Evolutionary conservation across 371 early-diverging fungal species (phyloP).

Genomic region (Syncephalastrum racemosum): DNA sequence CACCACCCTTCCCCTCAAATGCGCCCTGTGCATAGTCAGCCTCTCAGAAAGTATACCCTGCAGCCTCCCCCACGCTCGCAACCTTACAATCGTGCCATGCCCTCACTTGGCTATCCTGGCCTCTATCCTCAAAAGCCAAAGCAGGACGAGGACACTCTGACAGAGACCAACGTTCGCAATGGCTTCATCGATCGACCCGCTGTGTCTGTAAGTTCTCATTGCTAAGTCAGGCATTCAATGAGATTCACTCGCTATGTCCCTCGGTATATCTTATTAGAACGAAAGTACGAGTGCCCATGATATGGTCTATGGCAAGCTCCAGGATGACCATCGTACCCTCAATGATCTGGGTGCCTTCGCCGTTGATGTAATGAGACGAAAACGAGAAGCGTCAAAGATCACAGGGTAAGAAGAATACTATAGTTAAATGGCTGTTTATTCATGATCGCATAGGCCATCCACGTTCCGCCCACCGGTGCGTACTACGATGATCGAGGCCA

Average conservation of each 20-base stretch:
- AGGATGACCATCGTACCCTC: constrained; percentile 51
- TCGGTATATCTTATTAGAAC: constrained; percentile 28
- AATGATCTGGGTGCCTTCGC: constrained; percentile 57
- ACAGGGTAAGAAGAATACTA: constrained; percentile 39
- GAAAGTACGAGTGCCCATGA: constrained; percentile 55
- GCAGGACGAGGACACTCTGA: constrained; percentile 66
- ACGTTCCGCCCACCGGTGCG: constrained; percentile 60
- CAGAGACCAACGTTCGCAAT: constrained; percentile 67
- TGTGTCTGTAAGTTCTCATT: constrained; percentile 35
- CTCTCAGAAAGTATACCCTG: constrained; percentile 51
- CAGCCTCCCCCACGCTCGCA: constrained; percentile 46
- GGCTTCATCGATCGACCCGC: constrained; percentile 66
- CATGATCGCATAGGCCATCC: constrained; percentile 33
- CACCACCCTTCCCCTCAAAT: constrained; percentile 41
- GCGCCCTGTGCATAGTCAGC: constrained; percentile 21
- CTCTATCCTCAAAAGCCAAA: constrained; percentile 62
- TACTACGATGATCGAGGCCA: constrained; percentile 53
- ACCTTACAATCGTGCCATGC: constrained; percentile 49
- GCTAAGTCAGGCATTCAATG: not conserved
- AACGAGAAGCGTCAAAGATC: constrained; percentile 50
- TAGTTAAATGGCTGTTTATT: not conserved
- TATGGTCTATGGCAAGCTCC: constrained; percentile 48
- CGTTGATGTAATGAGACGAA: constrained; percentile 57
- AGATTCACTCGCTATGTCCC: not conserved
- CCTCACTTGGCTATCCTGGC: constrained; percentile 63